Evolutionary conservation across 768 basidiomycete species (phyloP), one percentile per base, ranked within the genome.

Genomic region (Auricularia sp.): DNA sequence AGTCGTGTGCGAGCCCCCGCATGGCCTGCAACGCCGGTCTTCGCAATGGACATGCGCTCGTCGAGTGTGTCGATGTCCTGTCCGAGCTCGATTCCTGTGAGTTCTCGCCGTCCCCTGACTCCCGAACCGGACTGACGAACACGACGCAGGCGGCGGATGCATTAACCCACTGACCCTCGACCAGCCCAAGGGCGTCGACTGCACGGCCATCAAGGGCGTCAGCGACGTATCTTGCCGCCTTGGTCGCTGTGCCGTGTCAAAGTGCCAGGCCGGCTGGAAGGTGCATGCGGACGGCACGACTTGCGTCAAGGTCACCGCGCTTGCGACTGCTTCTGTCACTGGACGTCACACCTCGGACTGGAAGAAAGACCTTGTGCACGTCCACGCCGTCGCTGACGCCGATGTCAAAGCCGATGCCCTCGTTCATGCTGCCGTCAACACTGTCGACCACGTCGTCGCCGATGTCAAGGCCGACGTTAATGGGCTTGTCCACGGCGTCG

Each of bases 201-300:
- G 83, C 68, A 80, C 80, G 3, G 76, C 77, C 23, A 74, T 84
- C 34, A 72, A 71, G 1, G 79, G 81, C 14, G 79, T 82, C 43
- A 75, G 76, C 35, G 81, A 81, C 63, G 83, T 84, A 12, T 74
- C 80, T 1, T 84, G 83, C 70, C 59, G 74, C 5, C 62, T 61
- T 8, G 81, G 83, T 3, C 61, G 72, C 23, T 84, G 83, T 67
- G 65, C 73, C 35, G 78, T 83, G 2, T 72, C 74, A 56, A 77
- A 77, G 43, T 84, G 83, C 75, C 73, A 75, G 67, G 69, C 73
- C 1, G 82, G 82, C 8, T 81, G 66, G 42, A 29, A 39, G 2
- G 58, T 66, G 14, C 51, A 59, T 34, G 36, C 14, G 3, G 64
- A 65, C 56, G 51, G 62, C 33, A 86, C 87, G 3, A 91, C 91